Evolutionary conservation across 257 asterid species (phyloP), one percentile per base, ranked within the genome.

Genomic region (Salvia rosmarinus): DNA sequence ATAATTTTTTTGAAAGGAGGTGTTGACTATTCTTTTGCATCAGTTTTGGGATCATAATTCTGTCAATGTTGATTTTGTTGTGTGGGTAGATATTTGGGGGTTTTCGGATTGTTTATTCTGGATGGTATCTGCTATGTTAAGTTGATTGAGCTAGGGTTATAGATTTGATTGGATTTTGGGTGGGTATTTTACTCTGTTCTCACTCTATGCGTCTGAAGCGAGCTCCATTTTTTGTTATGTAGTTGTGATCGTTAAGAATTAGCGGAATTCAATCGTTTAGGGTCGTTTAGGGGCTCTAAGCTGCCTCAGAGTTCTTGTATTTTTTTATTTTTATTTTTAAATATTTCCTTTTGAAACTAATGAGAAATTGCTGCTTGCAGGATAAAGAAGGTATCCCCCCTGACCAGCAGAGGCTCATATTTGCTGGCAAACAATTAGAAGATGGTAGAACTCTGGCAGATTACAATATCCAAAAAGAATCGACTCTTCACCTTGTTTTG

Each of bases 351-450:
- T 30, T 72, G 52, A 76, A 76, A 23, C 69, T 65, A 51, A 75
- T 56, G 58, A 13, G 73, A 11, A 9, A 68, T 52, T 66, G 30
- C 60, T 60, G 60, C 20, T 65, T 12, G 42, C 89, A 90, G 96
- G 97, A 88, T 70, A 90, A 87, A 79, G 96, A 90, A 88, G 97
- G 96, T 40, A 79, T 76, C 23, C 79, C 80, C 9, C 78, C 82
- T 64, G 84, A 74, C 74, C 82, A 80, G 79, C 81, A 80, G 78
- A 74, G 85, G 78, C 88, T 84, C 9, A 74, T 84, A 59, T 77
- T 81, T 68, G 88, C 82, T 14, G 84, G 86, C 25, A 84, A 81
- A 64, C 84, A 73, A 68, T 71, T 81, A 68, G 84, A 84, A 77
- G 86, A 81, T 81, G 88, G 84, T 20, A 63, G 79, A 57, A 79